Base-by-base conservation (phyloP, 108 stramenopile species). In the Phaeodactylum tricornutum region DNA sequence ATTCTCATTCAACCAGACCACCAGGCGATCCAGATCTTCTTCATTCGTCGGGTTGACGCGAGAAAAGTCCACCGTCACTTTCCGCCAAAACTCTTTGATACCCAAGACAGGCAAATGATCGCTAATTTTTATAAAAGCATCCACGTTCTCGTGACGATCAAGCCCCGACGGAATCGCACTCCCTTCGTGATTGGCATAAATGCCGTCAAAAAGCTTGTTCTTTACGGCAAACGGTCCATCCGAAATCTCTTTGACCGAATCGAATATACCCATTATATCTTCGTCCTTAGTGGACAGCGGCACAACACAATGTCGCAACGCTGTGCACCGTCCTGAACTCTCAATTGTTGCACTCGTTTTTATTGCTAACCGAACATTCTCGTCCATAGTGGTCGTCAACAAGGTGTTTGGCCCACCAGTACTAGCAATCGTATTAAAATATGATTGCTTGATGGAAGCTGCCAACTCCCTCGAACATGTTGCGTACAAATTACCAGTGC, bases 381-480 rank as follows among this genome's bases (percentile, higher is more conserved):
- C 5, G 5, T 41, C 14, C 5, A 11, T 5, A 5, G 39, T 41
- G 19, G 67, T 59, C 4, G 77, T 61, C 15, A 87, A 51, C 41
- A 92, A 48, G 2, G 90, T 92, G 60, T 92, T 92, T 9, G 90
- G 90, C n/a, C 90, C 90, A 29, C 90, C 90, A 1, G 90, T 92
- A 11, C 73, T 75, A 38, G 82, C 71, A 19, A 92, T 53, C 17
- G 80, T 79, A 42, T 84, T 82, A 9, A 67, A 67, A 59, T 84
- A 81, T 6, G 55, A 58, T 6, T 57, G 50, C 47, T 67, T 86
- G 51, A 91, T 83, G 14, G 47, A 48, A 15, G 60, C 66, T 11
- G 90, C 90, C 39, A 86, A 43, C 3, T 70, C 59, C 3, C 90
- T 51, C 6, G 67, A 69, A 33, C 79, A 81, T 9, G 90, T 92